Conservation (phyloP, 768 basidiomycete species). For the Tulasnella sp. region DNA sequence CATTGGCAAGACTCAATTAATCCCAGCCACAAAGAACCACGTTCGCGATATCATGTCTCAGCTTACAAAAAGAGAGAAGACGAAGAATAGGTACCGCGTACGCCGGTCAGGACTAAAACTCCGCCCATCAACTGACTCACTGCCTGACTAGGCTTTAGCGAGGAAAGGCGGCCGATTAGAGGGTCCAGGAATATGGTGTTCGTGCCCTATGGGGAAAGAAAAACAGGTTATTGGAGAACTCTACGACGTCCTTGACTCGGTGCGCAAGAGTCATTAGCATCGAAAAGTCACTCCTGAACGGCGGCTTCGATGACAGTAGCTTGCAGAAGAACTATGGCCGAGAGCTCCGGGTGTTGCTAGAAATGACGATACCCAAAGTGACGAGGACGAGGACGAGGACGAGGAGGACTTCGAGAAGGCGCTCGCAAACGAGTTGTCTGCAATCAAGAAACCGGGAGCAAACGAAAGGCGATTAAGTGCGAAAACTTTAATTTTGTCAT, state of each 20-base stretch:
- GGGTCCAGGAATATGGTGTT: slow-evolving; percentile 81
- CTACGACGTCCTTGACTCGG: slow-evolving; percentile 70
- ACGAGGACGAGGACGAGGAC: slow-evolving; percentile 31
- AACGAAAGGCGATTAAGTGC: slow-evolving; percentile 58
- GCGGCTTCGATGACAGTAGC: slow-evolving; percentile 34
- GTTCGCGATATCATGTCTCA: not conserved
- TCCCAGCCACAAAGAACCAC: not conserved
- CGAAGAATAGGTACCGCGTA: slow-evolving; percentile 15
- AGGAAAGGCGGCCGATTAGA: slow-evolving; percentile 51
- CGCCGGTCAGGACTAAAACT: not conserved
- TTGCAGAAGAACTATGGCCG: slow-evolving; percentile 69
- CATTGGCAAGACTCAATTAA: not conserved
- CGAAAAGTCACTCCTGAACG: slow-evolving; percentile 19
- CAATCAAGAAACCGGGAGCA: slow-evolving; percentile 45
- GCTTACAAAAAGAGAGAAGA: slow-evolving; percentile 2
- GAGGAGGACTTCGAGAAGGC: slow-evolving; percentile 57
- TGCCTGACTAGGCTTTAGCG: slow-evolving; percentile 47
- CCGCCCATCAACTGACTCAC: not conserved
- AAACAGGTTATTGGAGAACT: slow-evolving; percentile 67
- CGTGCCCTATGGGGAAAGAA: slow-evolving; percentile 79
- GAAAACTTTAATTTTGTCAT: slow-evolving; percentile 19
- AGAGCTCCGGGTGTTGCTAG: slow-evolving; percentile 25
- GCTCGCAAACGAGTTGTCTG: slow-evolving; percentile 61
- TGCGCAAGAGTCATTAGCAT: slow-evolving; percentile 28
- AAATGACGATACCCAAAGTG: slow-evolving; percentile 32